phyloP scores from a whole-genome alignment of 495 filamentous ascomycete species.

The Penicillium bovifimosum region DNA sequence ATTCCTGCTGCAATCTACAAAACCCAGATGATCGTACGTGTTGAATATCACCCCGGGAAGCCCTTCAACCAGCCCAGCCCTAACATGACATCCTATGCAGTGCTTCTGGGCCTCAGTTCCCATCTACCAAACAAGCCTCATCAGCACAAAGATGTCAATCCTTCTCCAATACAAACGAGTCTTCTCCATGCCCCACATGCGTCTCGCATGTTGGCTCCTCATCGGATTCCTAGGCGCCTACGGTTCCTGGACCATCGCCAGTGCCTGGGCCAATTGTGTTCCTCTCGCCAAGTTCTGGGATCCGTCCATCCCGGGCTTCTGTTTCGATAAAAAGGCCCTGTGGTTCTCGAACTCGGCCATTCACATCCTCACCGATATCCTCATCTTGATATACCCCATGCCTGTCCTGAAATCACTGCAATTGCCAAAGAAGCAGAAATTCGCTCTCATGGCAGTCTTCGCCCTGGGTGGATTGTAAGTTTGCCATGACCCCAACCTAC shows the following conservation, averaged over 20 bases:
- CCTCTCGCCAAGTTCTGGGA: conserved; percentile 37
- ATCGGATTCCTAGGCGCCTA: conserved; percentile 30
- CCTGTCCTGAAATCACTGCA: conserved; percentile 42
- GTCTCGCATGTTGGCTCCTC: conserved; percentile 31
- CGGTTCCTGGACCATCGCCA: conserved; percentile 36
- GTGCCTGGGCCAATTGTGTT: conserved; percentile 33
- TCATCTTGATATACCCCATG: conserved; percentile 45
- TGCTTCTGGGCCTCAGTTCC: conserved; percentile 36
- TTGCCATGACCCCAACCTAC: background rate
- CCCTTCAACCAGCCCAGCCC: too few relatives aligned
- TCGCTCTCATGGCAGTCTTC: conserved; percentile 45
- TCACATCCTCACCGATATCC: conserved; percentile 45
- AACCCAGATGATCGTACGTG: conserved; percentile 33
- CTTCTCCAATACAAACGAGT: conserved; percentile 37
- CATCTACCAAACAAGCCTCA: conserved; percentile 31
- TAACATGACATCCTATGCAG: conserved; percentile 5
- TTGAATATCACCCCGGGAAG: background rate
- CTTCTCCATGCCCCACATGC: conserved; percentile 34
- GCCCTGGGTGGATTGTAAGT: conserved; percentile 44
- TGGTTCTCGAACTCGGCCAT: conserved; percentile 38
- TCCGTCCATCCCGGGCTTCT: conserved; percentile 22
- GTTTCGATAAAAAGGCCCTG: conserved; percentile 29
- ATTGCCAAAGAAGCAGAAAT: conserved; percentile 36
- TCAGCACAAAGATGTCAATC: conserved; percentile 35
- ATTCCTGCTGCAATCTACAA: conserved; percentile 20